These are phyloP conservation scores for Boletus subparvulus DNA, from an alignment of 768 basidiomycete species.

Conservation along the genomic window DNA sequence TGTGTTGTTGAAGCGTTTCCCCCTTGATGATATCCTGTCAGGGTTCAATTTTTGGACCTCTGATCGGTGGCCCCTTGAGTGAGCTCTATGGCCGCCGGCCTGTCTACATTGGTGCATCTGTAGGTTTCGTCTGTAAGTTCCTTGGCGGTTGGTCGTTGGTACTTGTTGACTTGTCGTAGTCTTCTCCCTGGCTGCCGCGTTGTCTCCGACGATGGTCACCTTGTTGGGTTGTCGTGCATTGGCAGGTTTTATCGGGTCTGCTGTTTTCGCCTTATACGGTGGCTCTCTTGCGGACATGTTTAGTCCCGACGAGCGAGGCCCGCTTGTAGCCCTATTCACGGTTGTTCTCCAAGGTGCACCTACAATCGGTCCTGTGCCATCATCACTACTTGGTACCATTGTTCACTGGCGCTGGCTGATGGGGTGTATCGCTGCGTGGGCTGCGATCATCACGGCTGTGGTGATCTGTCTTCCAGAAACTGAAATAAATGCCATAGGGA, in stretches of 20 bases:
- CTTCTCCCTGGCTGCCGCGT: constrained; percentile 18
- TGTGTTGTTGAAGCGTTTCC: background rate
- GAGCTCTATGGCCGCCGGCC: constrained; percentile 25
- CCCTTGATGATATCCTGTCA: background rate
- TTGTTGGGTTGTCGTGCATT: constrained; percentile 21
- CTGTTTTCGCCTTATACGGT: constrained; percentile 24
- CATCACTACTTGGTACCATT: constrained; percentile 19
- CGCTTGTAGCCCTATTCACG: constrained; percentile 25
- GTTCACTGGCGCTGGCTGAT: constrained; percentile 26
- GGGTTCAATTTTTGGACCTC: constrained; percentile 23
- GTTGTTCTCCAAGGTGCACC: constrained; percentile 28
- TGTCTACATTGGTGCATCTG: constrained; percentile 19
- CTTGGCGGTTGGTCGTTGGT: background rate
- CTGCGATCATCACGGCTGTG: constrained; percentile 13
- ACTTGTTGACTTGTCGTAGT: constrained; percentile 9
- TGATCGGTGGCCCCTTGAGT: constrained; percentile 23
- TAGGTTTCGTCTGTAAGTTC: constrained; percentile 20
- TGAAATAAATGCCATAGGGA: constrained; percentile 17
- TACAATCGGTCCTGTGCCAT: constrained; percentile 28
- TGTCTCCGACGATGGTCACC: constrained; percentile 19
- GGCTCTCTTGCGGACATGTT: constrained; percentile 28
- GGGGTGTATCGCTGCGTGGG: constrained; percentile 22
- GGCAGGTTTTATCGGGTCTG: constrained; percentile 22
- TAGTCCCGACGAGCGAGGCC: constrained; percentile 21
- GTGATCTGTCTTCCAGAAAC: constrained; percentile 24